Evolutionary conservation across 495 filamentous ascomycete species (phyloP).

Genomic region (Neurospora sp.): DNA sequence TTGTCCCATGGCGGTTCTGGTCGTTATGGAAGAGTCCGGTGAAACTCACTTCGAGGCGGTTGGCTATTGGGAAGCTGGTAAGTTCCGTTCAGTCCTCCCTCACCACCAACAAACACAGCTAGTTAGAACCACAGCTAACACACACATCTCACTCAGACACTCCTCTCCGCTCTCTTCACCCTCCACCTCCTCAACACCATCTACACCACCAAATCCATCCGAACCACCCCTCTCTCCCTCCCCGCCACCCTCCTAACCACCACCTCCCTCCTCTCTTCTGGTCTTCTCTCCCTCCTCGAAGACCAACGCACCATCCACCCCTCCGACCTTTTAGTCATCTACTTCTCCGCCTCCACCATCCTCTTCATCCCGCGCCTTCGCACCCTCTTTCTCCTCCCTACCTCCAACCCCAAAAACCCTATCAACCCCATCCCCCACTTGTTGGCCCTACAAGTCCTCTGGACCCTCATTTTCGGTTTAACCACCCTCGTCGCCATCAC

Average conservation of each 20-base stretch:
- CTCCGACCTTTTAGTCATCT: constrained; percentile 24
- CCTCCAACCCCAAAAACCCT: background rate
- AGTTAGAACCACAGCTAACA: background rate
- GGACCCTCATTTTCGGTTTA: background rate
- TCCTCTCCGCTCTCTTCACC: constrained; percentile 10
- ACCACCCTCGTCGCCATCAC: constrained; percentile 5
- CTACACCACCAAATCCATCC: constrained; percentile 7
- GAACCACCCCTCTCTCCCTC: constrained; percentile 2
- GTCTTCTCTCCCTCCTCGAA: constrained; percentile 20
- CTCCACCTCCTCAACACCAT: constrained; percentile 19
- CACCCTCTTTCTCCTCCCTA: constrained; percentile 16
- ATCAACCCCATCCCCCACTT: background rate
- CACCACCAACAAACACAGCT: background rate
- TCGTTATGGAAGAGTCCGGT: constrained; percentile 15
- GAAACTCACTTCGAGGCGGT: constrained; percentile 18
- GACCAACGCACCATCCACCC: constrained; percentile 26
- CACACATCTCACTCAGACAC: background rate
- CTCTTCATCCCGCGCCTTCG: constrained; percentile 20
- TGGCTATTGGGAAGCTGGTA: constrained; percentile 23
- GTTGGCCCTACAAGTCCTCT: background rate
- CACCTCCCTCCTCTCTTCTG: constrained; percentile 6
- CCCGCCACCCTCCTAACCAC: constrained; percentile 9
- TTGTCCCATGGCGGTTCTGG: constrained; percentile 13
- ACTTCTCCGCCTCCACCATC: constrained; percentile 18
- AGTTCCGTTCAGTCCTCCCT: background rate